Conservation (phyloP, 208 protist species). For the Leishmania major region DNA sequence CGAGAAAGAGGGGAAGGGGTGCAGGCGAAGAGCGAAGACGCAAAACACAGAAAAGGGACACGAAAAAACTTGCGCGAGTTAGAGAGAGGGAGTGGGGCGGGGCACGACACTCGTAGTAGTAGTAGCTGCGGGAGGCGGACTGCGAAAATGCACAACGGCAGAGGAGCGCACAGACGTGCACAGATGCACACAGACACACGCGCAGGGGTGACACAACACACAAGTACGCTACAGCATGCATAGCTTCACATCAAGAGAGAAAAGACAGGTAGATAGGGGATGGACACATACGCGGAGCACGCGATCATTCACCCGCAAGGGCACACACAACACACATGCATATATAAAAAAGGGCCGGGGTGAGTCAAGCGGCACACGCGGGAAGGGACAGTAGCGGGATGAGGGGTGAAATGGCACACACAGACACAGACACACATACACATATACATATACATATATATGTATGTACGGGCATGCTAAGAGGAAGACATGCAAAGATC, state of each 20-base stretch:
- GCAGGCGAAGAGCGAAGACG: not conserved
- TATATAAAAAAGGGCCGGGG: not conserved
- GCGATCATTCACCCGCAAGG: not conserved
- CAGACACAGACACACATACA: not conserved
- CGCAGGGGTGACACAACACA: not conserved
- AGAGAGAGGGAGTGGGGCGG: not conserved
- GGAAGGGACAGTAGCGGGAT: not conserved
- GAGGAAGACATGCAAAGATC: no score
- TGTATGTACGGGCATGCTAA: not conserved
- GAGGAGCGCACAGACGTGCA: not conserved
- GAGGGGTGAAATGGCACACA: no score
- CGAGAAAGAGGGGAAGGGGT: not conserved
- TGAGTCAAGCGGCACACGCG: not conserved
- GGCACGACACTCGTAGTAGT: not conserved
- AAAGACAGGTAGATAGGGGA: not conserved
- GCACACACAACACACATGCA: not conserved
- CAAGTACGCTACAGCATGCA: not conserved
- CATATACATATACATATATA: not conserved
- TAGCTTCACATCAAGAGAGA: not conserved
- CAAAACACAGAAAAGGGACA: not conserved
- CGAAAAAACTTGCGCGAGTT: no score
- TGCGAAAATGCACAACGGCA: not conserved
- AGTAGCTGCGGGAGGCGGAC: no score
- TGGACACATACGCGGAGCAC: not conserved
- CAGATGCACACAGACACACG: not conserved